These are phyloP conservation scores for Dillenia suffruticosa DNA, from an alignment of 164 flowering plant genomes.

Conservation along the genomic window DNA sequence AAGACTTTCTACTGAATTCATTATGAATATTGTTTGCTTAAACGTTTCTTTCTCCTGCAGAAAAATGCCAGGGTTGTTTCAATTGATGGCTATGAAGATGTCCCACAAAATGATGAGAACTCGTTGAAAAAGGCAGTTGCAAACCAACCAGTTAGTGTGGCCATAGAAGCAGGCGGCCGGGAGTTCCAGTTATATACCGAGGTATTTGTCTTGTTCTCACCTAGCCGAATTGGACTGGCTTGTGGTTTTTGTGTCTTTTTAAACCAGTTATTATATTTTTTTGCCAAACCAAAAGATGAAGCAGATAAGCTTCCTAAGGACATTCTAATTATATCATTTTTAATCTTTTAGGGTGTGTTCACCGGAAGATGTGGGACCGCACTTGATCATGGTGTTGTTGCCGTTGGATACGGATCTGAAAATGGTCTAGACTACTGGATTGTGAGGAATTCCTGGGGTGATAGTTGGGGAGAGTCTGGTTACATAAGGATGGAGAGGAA, in stretches of 20 bases:
- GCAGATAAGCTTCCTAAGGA: no score
- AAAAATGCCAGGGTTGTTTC: conserved; percentile 80
- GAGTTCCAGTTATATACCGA: conserved; percentile 66
- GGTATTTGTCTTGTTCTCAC: conserved; percentile 19
- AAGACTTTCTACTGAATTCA: not conserved
- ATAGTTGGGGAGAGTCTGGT: conserved; percentile 80
- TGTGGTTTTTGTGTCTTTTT: no score
- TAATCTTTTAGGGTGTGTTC: conserved; percentile 63
- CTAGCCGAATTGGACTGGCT: no score
- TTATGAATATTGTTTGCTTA: not conserved
- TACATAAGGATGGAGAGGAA: conserved; percentile 78
- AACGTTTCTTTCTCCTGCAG: conserved; percentile 31
- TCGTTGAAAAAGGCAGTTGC: conserved; percentile 76
- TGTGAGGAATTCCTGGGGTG: conserved; percentile 93
- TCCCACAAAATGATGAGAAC: conserved; percentile 54
- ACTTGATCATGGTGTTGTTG: conserved; percentile 87
- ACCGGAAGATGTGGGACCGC: conserved; percentile 73
- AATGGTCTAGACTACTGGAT: conserved; percentile 83
- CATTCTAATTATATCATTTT: not conserved
- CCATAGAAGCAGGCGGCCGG: conserved; percentile 81
- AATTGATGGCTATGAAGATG: conserved; percentile 77
- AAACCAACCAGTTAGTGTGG: conserved; percentile 70
- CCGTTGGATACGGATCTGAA: conserved; percentile 89
- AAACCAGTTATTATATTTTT: no score
- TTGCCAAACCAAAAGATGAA: no score